Conservation (phyloP, 768 basidiomycete species). For the Termitomyces sp. region DNA sequence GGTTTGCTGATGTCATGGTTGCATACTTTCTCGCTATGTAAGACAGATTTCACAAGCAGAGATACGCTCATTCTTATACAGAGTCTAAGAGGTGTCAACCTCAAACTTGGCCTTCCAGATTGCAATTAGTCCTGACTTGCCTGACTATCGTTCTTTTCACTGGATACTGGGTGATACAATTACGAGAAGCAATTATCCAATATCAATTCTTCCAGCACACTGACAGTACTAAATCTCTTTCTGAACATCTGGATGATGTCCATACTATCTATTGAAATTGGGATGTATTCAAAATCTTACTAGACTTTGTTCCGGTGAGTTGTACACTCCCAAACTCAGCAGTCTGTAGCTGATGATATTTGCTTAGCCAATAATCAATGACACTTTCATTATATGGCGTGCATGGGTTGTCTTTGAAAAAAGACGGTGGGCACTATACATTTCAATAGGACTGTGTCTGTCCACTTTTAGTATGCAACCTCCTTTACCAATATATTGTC, state of each 20-base stretch:
- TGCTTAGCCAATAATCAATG: background rate
- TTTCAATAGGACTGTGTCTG: background rate
- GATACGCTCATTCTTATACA: background rate
- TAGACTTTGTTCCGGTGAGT: background rate
- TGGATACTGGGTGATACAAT: background rate
- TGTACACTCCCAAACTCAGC: background rate
- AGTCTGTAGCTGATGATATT: too few relatives aligned
- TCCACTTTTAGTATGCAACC: background rate
- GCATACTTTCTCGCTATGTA: background rate
- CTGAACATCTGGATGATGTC: background rate
- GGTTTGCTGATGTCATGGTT: background rate
- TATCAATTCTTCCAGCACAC: background rate
- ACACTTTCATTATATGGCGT: background rate
- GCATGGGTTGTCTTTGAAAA: background rate
- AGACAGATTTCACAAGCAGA: background rate
- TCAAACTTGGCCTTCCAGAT: background rate
- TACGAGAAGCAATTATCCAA: background rate
- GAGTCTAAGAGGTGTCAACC: background rate
- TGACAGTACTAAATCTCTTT: background rate
- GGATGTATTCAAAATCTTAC: background rate
- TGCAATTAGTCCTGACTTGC: background rate
- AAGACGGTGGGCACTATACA: background rate
- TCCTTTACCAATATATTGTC: background rate
- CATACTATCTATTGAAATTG: background rate
- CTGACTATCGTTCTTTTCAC: background rate